Percentiles rank a stretch among this genome's conserved stretches.
Conservation (phyloP, 2,329 filamentous ascomycete genomes). For the Colletotrichum tofieldiae region DNA sequence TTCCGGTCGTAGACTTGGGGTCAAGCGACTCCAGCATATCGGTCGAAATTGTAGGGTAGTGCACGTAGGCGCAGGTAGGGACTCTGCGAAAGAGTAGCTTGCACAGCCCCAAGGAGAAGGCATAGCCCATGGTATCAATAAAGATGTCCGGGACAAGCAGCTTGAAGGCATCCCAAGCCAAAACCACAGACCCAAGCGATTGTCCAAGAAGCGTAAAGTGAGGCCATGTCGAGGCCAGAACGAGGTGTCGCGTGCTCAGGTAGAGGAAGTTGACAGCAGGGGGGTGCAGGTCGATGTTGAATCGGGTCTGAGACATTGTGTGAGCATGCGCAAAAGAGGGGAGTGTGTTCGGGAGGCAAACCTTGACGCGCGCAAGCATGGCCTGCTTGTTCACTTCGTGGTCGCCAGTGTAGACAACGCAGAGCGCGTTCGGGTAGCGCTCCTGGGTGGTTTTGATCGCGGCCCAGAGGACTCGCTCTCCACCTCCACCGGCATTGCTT, state of each 20-base stretch:
- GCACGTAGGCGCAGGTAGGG: conserved; percentile 93
- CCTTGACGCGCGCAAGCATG: conserved; percentile 85
- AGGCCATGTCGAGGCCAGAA: conserved; percentile 90
- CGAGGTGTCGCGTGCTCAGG: conserved; percentile 88
- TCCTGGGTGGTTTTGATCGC: conserved; percentile 92
- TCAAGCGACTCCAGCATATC: conserved; percentile 94
- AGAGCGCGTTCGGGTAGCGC: conserved; percentile 89
- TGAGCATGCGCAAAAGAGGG: conserved; percentile 2
- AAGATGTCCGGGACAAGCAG: conserved; percentile 94
- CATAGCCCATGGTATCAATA: conserved; percentile 98
- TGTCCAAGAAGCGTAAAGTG: conserved; percentile 96
- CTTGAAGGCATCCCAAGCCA: conserved; percentile 95
- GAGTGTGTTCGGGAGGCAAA: conserved; percentile 53
- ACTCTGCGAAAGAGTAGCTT: conserved; percentile 86
- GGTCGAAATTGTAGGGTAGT: conserved; percentile 98
- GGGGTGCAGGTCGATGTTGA: conserved; percentile 91
- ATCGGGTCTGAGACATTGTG: conserved; percentile 75
- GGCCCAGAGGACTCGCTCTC: conserved; percentile 96
- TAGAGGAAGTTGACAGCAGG: conserved; percentile 92
- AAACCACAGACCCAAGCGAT: conserved; percentile 87
- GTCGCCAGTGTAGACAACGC: conserved; percentile 95
- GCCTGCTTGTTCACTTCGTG: conserved; percentile 86
- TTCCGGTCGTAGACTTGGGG: conserved; percentile 69
- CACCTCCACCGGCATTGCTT: conserved; percentile 95
- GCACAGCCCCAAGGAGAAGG: conserved; percentile 87